Conservation (phyloP, 106 monocot species). For the Vanilla planifolia region DNA sequence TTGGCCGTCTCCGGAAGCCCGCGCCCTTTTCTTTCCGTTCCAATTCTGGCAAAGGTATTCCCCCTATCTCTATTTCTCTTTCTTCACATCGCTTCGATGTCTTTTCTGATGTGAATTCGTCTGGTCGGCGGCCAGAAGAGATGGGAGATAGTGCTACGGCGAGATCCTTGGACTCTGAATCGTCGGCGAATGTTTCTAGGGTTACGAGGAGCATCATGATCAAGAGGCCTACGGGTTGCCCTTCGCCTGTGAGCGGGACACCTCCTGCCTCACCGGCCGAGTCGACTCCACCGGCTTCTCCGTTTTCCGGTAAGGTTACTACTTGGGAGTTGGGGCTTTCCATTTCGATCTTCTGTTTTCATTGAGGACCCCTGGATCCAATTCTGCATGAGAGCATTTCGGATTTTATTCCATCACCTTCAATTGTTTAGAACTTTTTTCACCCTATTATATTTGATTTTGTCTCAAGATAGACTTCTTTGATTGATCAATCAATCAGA, state of each 20-base stretch:
- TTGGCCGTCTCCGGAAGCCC: conserved; percentile 42
- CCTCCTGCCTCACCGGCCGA: conserved; percentile 57
- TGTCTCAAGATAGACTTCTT: too few species aligned
- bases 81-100: not conserved
- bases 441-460: too few species aligned
- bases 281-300: conserved; percentile 66
- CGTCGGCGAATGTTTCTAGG: conserved; percentile 28
- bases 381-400: too few species aligned
- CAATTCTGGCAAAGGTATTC: conserved; percentile 26
- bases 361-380: not conserved
- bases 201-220: conserved; percentile 98
- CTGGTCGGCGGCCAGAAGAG: conserved; percentile 10
- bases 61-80: not conserved
- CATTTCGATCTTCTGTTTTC: too few species aligned
- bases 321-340: too few species aligned
- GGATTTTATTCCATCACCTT: too few species aligned
- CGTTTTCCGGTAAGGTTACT: conserved; percentile 53
- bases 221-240: conserved; percentile 62
- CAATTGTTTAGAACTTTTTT: too few species aligned
- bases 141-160: conserved; percentile 1
- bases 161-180: not conserved
- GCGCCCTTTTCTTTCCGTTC: conserved; percentile 24
- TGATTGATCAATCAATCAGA: too few species aligned
- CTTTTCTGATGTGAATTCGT: not conserved
- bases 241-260: conserved; percentile 42